Conservation (phyloP, 257 asterid genomes). For the Solanum ahanhuiri region DNA sequence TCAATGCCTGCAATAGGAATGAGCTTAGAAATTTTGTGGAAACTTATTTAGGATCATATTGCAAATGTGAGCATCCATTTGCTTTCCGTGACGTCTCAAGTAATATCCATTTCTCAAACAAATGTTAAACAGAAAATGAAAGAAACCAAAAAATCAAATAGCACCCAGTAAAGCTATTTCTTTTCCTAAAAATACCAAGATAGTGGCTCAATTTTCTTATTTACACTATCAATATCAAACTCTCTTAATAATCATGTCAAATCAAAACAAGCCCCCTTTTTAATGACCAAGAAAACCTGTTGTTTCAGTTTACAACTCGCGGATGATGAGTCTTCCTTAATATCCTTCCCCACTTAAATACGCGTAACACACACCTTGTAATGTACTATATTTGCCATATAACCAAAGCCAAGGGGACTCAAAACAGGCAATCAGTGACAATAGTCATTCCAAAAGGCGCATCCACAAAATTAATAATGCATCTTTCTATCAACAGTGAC, state of each 20-base stretch:
- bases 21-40: neutral
- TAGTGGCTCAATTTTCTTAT: neutral
- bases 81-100: neutral
- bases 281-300: neutral
- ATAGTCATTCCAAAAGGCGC: neutral
- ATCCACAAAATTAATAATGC: neutral
- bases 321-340: neutral
- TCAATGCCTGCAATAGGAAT: constrained; percentile 49
- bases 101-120: neutral
- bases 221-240: neutral
- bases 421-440: neutral
- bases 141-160: neutral
- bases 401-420: neutral
- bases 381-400: neutral
- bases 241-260: neutral
- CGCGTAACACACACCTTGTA: neutral
- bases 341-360: neutral
- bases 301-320: neutral
- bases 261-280: neutral
- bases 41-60: neutral
- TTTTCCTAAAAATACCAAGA: neutral
- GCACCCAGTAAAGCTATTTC: neutral
- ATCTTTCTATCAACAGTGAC: neutral
- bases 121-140: neutral
- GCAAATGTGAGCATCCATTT: neutral